phyloP scores from a whole-genome alignment of 2,329 filamentous ascomycete species.

The Knoxdaviesia capensis region DNA sequence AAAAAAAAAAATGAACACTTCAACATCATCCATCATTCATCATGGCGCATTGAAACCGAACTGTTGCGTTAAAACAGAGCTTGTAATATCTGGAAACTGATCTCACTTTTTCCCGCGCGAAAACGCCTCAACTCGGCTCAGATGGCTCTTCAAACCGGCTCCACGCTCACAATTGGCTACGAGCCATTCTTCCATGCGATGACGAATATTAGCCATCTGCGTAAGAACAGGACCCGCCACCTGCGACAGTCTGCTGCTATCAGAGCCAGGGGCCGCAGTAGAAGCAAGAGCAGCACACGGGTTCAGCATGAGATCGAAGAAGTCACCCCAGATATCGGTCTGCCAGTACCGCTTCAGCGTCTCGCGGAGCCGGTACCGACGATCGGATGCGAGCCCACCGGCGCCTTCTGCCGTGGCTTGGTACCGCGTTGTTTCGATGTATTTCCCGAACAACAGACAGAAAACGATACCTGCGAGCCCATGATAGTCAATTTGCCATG shows the following conservation, averaged over 20 bases:
- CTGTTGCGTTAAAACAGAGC: too few species aligned
- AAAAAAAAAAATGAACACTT: too few species aligned
- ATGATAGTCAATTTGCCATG: constrained; percentile 92
- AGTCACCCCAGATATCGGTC: constrained; percentile 67
- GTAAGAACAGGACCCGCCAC: too few species aligned
- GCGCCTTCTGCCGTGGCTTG: constrained; percentile 31
- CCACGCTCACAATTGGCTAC: constrained; percentile 68
- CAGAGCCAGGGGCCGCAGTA: too few species aligned
- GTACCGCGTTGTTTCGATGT: constrained; percentile 61
- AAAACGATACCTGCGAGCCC: constrained; percentile 79
- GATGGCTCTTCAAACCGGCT: constrained; percentile 46
- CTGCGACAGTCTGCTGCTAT: too few species aligned
- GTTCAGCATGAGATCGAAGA: constrained; percentile 75
- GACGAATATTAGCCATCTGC: too few species aligned
- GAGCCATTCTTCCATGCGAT: constrained; percentile 66
- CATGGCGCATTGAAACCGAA: too few species aligned
- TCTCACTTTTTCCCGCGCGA: constrained; percentile 15
- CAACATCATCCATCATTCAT: too few species aligned
- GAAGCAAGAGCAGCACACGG: constrained; percentile 23
- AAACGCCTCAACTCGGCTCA: constrained; percentile 41
- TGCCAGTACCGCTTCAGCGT: constrained; percentile 92
- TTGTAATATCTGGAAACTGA: neutral
- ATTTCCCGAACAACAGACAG: constrained; percentile 78
- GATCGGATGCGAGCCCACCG: constrained; percentile 29
- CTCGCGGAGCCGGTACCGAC: constrained; percentile 65